These are phyloP conservation scores for Pseudonitzschia delicatissima DNA, from an alignment of 108 stramenopile genomes.

Conservation along the genomic window DNA sequence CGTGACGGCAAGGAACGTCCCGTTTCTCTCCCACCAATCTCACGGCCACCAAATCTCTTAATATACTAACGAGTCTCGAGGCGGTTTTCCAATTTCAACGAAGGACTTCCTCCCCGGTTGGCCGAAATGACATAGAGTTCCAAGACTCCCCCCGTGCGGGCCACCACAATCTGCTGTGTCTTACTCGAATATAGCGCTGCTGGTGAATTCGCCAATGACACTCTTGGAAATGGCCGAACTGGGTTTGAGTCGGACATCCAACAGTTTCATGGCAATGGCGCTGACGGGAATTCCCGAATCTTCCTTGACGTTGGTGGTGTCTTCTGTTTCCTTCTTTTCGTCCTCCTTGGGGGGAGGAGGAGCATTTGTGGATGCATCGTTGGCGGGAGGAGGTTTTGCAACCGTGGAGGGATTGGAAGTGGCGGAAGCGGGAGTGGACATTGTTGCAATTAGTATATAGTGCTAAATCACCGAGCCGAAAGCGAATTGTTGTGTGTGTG, in stretches of 20 bases:
- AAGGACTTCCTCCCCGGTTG: not conserved
- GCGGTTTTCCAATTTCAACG: constrained; percentile 56
- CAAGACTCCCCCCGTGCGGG: constrained; percentile 68
- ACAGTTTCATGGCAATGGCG: constrained; percentile 62
- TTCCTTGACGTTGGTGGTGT: not conserved
- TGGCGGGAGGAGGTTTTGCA: not conserved
- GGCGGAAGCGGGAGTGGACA: not conserved
- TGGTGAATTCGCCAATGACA: constrained; percentile 67
- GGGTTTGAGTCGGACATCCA: constrained; percentile 76
- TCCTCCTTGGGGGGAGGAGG: not conserved
- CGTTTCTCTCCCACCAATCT: constrained; percentile 82
- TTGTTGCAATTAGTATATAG: too few species aligned
- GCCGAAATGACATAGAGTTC: constrained; percentile 49
- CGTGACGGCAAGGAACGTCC: constrained; percentile 88
- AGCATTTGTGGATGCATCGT: not conserved
- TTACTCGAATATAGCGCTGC: constrained; percentile 23
- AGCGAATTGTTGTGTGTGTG: too few species aligned
- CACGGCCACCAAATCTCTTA: constrained; percentile 70
- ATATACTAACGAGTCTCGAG: constrained; percentile 68
- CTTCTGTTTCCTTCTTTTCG: not conserved
- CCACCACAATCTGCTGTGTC: constrained; percentile 51
- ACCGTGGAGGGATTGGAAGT: constrained; percentile 1
- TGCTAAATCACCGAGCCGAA: too few species aligned
- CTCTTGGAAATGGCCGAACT: constrained; percentile 53
- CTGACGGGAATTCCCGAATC: constrained; percentile 32